Base-by-base conservation (phyloP, 2,329 filamentous ascomycete genomes). In the Magnaporthiopsis rhizophila region DNA sequence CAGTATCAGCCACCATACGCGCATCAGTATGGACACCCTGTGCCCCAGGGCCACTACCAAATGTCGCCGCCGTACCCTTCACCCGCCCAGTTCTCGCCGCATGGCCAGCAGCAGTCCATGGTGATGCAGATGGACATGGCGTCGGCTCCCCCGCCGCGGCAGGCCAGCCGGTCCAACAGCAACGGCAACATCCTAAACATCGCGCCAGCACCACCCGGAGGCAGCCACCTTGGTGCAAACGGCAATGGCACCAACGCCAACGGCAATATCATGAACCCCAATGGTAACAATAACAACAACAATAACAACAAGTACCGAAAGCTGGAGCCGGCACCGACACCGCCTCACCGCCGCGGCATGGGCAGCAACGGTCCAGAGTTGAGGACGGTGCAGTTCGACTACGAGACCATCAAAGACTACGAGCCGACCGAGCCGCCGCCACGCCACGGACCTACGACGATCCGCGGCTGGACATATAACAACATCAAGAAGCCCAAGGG, bases 401-500 rank as follows among this genome's bases (percentile, higher is more conserved):
- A 81, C 60, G 79, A 81, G 66, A 81, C 83, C 26, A 85, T 86
- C 70, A 86, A 86, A 70, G 83, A 86, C 69, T 85, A 84, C 58
- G 76, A 77, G 4, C 79, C 83, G 2, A 79, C 79, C 24, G 83
- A 85, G 62, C 81, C 83, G 18, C 78, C 85, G 36, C 84, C 84
- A 11, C 79, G 79, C 61, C 81, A 80, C 21, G 84, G 83, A 0
- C 84, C 84, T 0, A 84, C 82, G 15, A 78, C 79, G 58, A 85
- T 86, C 38, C 74, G 84, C 34, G 84, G 83, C 1, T 86, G 84
- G 84, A 83, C 82, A 60, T 75, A 80, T 34, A 79, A 79, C 67
- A 80, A 77, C 66, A 71, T 74, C 24, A 72, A 73, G 62, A 76
- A 74, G 67, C 56, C 68, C 66, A 62, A 68, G 70, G 53, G 66